A percentile compares a stretch with the other conserved stretches of the same genome.
Conservation (phyloP, 1,139 yeast species). For the Suhomyces bolitotheri region DNA sequence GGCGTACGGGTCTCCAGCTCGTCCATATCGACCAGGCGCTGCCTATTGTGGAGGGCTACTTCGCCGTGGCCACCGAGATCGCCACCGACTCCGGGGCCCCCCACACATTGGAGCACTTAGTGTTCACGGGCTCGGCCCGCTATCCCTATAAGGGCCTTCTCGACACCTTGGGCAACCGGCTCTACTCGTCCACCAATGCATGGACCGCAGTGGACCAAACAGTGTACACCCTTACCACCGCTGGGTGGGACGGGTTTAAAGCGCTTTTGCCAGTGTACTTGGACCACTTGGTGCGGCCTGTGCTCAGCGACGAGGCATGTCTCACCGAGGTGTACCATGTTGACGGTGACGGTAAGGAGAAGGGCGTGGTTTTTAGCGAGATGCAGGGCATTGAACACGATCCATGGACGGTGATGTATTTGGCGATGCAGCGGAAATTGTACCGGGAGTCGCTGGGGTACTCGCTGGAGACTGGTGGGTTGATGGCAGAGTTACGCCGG, state of each 20-base stretch:
- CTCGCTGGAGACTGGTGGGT: slow-evolving; percentile 93
- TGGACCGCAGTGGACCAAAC: slow-evolving; percentile 98
- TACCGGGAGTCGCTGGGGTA: slow-evolving; percentile 71
- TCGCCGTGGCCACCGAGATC: slow-evolving; percentile 94
- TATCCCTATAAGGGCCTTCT: slow-evolving; percentile 91
- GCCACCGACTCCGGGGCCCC: slow-evolving; percentile 88
- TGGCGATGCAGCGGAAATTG: slow-evolving; percentile 61
- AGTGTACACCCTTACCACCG: slow-evolving; percentile 85
- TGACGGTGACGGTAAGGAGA: slow-evolving; percentile 87
- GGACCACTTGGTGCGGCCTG: slow-evolving; percentile 84
- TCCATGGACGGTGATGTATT: slow-evolving; percentile 68
- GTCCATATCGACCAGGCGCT: slow-evolving; percentile 77
- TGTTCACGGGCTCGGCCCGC: slow-evolving; percentile 90
- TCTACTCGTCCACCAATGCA: slow-evolving; percentile 89
- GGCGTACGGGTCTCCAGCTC: slow-evolving; percentile 78
- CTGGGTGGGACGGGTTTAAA: slow-evolving; percentile 96
- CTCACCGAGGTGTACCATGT: slow-evolving; percentile 93
- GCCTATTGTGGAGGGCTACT: slow-evolving; percentile 89
- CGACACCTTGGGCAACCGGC: slow-evolving; percentile 82
- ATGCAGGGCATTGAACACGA: slow-evolving; percentile 93
- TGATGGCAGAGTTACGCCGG: slow-evolving; percentile 71
- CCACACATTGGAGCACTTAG: slow-evolving; percentile 91
- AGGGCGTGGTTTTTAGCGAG: slow-evolving; percentile 96
- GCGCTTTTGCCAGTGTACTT: slow-evolving; percentile 82
- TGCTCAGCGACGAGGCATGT: slow-evolving; percentile 86